Percentiles rank a stretch among this genome's conserved stretches.
Evolutionary conservation across 192 early-diverging fungal species (phyloP).

Genomic region (Linnemannia elongata): DNA sequence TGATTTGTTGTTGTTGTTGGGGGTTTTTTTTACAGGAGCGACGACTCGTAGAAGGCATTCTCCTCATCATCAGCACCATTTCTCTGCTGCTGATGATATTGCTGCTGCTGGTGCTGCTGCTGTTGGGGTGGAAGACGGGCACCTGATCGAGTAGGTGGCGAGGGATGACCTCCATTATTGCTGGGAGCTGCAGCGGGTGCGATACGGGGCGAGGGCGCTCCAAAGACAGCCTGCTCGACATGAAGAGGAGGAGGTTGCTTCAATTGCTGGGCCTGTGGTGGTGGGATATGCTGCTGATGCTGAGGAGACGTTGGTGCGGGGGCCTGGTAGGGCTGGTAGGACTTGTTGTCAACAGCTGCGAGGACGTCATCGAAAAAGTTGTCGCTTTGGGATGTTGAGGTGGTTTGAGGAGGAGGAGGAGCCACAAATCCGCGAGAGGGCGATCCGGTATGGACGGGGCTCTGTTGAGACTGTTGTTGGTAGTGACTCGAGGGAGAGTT

Average conservation of each 20-base stretch:
- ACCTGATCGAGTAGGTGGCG: constrained; percentile 8
- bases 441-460: constrained; percentile 7
- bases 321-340: background rate
- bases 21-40: constrained; percentile 28
- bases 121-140: constrained; percentile 14
- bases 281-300: constrained; percentile 21
- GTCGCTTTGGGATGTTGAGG: constrained; percentile 20
- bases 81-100: constrained; percentile 15
- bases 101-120: background rate
- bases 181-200: constrained; percentile 6
- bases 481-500: constrained; percentile 2
- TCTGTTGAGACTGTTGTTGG: constrained; percentile 24
- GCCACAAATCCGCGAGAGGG: constrained; percentile 7
- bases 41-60: constrained; percentile 38
- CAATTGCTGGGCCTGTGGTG: constrained; percentile 7
- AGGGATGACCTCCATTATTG: background rate
- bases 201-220: constrained; percentile 49
- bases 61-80: constrained; percentile 20
- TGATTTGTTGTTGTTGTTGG: background rate
- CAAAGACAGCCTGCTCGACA: constrained; percentile 31
- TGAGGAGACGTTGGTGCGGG: background rate
- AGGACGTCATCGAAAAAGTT: constrained; percentile 53
- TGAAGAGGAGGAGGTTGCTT: constrained; percentile 1
- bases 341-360: constrained; percentile 43
- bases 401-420: background rate